Evolutionary conservation across 2,329 filamentous ascomycete species (phyloP), one percentile per base, ranked within the genome.

Genomic region (Claviceps pusilla): DNA sequence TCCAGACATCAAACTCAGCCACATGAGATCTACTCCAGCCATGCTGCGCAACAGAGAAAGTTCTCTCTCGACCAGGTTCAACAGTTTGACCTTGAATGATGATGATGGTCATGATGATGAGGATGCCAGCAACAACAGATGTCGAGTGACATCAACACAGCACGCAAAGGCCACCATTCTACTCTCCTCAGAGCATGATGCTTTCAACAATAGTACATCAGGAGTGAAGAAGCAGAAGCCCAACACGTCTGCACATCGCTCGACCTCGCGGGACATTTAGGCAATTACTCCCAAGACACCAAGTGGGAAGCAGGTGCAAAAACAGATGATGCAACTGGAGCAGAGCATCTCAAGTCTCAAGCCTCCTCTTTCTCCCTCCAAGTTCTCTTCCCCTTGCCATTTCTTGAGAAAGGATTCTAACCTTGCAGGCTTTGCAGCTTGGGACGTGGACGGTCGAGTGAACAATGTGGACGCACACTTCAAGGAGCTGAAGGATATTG

Each of bases 401-500:
- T 90, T 77, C 73, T 74, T 91, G 63, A 84, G 78, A 60, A 86
- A 83, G 72, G 72, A 83, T 75, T 88, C 89, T 82, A 84, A 87
- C 76, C 71, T 78, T 59, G 76, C 73, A 62, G 69, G 66, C 39
- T 79, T 74, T 69, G 59, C 78, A 87, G 86, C 79, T 63, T 91
- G 85, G 78, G 89, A 96, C 66, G 82, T 89, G 60, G 84, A 89
- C 61, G 80, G 80, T 57, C 82, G 84, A 59, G 78, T 96, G 60
- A 82, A 83, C 58, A 78, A 82, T 56, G 84, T 96, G 70, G 87
- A 95, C 62, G 74, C 76, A 19, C 77, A 91, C 62, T 89, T 89
- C 64, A 76, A 78, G 50, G 74, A 78, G 56, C 75, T 97, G 57
- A 84, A 85, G 63, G 77, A 84, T 55, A 83, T 86, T 58, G 81